phyloP scores from a whole-genome alignment of 306 rosid genomes.

The Comarum palustre region DNA sequence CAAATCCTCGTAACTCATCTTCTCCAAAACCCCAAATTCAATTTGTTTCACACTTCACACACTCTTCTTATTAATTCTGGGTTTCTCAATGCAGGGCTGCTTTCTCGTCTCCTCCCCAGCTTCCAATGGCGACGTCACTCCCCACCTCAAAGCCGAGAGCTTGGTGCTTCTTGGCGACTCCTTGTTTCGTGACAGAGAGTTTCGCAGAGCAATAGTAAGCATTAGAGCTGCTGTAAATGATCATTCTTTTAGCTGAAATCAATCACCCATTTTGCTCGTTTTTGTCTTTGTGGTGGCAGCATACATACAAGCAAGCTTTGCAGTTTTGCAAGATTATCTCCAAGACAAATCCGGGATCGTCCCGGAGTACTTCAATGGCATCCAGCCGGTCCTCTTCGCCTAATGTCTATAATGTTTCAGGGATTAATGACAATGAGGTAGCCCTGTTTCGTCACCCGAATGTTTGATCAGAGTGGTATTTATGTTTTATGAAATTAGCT shows the following conservation, averaged over 20 bases:
- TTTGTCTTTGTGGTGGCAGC: conserved; percentile 42
- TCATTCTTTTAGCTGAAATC: not conserved
- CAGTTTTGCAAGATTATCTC: conserved; percentile 74
- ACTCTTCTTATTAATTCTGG: not conserved
- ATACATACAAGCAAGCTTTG: conserved; percentile 82
- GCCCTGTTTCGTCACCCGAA: conserved; percentile 10
- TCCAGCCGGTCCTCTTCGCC: conserved; percentile 89
- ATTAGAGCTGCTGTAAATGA: not conserved
- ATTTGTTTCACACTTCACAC: not conserved
- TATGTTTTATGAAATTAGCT: conserved; percentile 16
- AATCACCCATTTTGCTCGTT: not conserved
- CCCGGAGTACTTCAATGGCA: conserved; percentile 64
- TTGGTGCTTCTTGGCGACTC: conserved; percentile 86
- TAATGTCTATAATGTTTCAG: conserved; percentile 63
- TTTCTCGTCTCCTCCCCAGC: conserved; percentile 97
- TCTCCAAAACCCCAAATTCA: not conserved
- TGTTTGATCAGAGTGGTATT: not conserved
- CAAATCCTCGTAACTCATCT: conserved; percentile 70
- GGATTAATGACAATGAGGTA: conserved; percentile 92
- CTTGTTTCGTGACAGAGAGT: conserved; percentile 74
- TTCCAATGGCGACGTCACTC: conserved; percentile 66
- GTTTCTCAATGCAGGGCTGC: conserved; percentile 47
- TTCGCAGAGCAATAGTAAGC: conserved; percentile 86
- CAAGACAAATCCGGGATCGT: conserved; percentile 53
- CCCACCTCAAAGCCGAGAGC: conserved; percentile 83